phyloP scores from a whole-genome alignment of 163 green algal species.

The Trebouxiophyceae sp. region DNA sequence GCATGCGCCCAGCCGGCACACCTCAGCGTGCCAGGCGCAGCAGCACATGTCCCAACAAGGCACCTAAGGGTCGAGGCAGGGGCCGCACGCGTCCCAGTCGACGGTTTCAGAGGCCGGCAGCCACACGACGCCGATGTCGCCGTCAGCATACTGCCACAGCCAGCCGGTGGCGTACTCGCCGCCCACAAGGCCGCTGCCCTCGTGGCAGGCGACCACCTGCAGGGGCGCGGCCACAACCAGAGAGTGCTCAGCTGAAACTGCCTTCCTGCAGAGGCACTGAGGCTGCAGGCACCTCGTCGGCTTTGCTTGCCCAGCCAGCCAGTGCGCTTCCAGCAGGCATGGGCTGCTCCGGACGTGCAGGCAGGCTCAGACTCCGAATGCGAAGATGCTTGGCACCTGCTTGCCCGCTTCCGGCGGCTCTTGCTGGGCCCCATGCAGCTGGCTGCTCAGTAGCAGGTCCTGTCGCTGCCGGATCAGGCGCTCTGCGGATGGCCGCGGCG shows the following conservation, averaged over 20 bases:
- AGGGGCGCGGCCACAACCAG: no score
- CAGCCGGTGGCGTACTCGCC: neutral
- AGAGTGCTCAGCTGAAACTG: no score
- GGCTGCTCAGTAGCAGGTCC: no score
- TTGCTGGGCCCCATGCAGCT: no score
- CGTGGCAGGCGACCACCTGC: slow-evolving; percentile 3
- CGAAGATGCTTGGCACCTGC: no score
- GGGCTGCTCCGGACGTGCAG: neutral
- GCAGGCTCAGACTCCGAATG: no score
- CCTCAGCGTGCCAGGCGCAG: neutral
- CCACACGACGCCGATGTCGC: slow-evolving; percentile 14
- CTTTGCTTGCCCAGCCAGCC: slow-evolving; percentile 1
- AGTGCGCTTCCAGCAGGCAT: neutral
- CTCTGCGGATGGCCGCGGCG: no score
- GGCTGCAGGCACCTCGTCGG: neutral
- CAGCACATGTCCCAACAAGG: neutral
- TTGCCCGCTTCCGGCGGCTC: no score
- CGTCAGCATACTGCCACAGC: slow-evolving; percentile 18
- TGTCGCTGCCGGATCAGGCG: no score
- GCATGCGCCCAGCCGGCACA: neutral
- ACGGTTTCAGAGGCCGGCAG: neutral
- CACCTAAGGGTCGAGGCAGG: no score
- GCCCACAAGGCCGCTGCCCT: neutral
- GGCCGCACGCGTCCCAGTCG: neutral
- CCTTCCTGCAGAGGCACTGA: neutral